These are phyloP conservation scores for Cadophora malorum DNA, from an alignment of 2,329 filamentous ascomycete species.

Conservation along the genomic window DNA sequence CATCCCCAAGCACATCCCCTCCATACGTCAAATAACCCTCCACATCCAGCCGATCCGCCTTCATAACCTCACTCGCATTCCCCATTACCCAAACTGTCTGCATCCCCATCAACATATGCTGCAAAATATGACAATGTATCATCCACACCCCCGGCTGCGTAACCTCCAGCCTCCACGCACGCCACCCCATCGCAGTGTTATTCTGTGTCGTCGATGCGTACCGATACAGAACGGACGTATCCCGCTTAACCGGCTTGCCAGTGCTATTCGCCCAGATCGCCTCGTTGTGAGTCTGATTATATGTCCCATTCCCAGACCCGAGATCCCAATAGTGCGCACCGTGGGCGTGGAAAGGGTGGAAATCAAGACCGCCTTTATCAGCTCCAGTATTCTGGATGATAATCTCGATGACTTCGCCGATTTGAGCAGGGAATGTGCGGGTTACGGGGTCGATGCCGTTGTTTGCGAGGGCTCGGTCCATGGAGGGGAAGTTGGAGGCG, in stretches of 20 bases:
- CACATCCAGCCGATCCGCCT: constrained; percentile 37
- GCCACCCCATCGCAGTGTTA: constrained; percentile 52
- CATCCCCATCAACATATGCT: constrained; percentile 56
- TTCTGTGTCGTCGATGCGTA: constrained; percentile 48
- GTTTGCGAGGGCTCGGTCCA: constrained; percentile 50
- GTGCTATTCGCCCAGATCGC: constrained; percentile 41
- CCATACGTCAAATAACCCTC: constrained; percentile 46
- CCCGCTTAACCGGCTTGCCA: constrained; percentile 38
- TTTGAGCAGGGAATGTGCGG: constrained; percentile 50
- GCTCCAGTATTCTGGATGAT: constrained; percentile 49
- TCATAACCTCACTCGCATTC: constrained; percentile 38
- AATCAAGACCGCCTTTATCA: constrained; percentile 48
- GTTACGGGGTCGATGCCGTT: constrained; percentile 51
- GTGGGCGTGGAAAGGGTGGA: constrained; percentile 56
- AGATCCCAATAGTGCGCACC: constrained; percentile 53
- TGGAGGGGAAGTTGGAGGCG: constrained; percentile 48
- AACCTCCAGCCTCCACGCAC: constrained; percentile 57
- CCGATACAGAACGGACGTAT: constrained; percentile 54
- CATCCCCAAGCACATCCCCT: constrained; percentile 43
- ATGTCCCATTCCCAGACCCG: constrained; percentile 53
- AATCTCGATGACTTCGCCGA: constrained; percentile 56
- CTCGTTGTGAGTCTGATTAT: constrained; percentile 50
- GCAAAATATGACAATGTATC: constrained; percentile 53
- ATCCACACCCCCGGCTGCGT: constrained; percentile 56
- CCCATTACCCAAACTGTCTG: constrained; percentile 49